Base-by-base conservation (phyloP, 2,329 filamentous ascomycete genomes). In the Gaeumannomyces sp. region DNA sequence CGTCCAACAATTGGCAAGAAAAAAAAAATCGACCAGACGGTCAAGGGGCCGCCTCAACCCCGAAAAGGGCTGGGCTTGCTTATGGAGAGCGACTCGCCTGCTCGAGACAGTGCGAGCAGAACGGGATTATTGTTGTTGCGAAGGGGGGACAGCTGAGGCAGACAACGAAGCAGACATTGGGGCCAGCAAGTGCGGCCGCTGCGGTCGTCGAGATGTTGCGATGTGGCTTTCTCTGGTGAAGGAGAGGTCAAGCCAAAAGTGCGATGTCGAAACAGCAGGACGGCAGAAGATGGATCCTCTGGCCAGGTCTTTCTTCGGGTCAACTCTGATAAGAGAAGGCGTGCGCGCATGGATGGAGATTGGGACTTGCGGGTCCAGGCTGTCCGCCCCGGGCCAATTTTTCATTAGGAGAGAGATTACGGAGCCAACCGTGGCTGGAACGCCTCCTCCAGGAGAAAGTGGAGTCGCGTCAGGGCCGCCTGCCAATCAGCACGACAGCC, bases 11-110 rank as follows among this genome's bases (percentile, higher is more conserved):
- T 10, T 22, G 27, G 4, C 25, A 38, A 11, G n/a, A 64, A 38
- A 59, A 62, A 64, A 59, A 64, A 56, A 62, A 53, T 62, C 33
- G 33, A 33, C n/a, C 33, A 31, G 56, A 59, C 61, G 53, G 56
- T 50, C 27, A 57, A 63, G 61, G 61, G 56, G 61, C 5, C 1
- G 19, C 45, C 45, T 53, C 45, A 53, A 53, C n/a, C 45, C 45
- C 45, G 8, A 53, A 53, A 53, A 53, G 45, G 45, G 45, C 45
- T n/a, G 45, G 45, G 45, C 45, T 53, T 53, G 45, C 22, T 53
- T 22, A 22, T 53, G 45, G 22, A 19, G 8, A 14, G 13, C 45
- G 45, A 53, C 45, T 53, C 22, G 45, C 45, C 45, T 53, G 22
- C 19, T 4, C 45, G 22, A n/a, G 22, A n/a, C 45, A 53, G 45